Evolutionary conservation across 441 rosid species (phyloP).

Genomic region (Francoa sonchifolia): DNA sequence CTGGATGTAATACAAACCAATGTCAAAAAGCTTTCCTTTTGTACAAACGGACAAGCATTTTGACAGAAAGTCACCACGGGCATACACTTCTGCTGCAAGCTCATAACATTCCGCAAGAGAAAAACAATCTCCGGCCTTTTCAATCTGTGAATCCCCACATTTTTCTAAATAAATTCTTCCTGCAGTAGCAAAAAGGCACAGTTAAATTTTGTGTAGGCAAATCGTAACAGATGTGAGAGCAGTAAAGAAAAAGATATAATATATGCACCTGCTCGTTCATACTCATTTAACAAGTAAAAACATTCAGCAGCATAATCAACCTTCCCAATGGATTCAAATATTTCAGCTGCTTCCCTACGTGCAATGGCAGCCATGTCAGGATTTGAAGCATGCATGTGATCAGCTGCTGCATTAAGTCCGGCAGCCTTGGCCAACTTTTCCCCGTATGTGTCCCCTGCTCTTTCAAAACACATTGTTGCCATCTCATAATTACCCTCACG

Average conservation of each 20-base stretch:
- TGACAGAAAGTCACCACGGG: slow-evolving; percentile 18
- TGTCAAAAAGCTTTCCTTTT: slow-evolving; percentile 29
- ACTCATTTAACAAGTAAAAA: slow-evolving; percentile 25
- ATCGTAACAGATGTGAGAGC: background rate
- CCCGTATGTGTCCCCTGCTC: slow-evolving; percentile 28
- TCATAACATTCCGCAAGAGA: slow-evolving; percentile 20
- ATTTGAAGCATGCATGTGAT: slow-evolving; percentile 21
- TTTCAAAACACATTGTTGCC: slow-evolving; percentile 43
- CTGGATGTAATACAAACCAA: slow-evolving; percentile 25
- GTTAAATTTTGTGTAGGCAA: no score
- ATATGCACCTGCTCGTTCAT: slow-evolving; percentile 29
- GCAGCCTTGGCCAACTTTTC: slow-evolving; percentile 32
- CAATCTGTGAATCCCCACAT: slow-evolving; percentile 23
- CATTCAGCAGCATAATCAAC: slow-evolving; percentile 33
- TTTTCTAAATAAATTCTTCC: slow-evolving; percentile 31
- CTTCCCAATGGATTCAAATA: slow-evolving; percentile 32
- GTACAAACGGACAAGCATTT: slow-evolving; percentile 27
- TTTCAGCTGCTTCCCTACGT: slow-evolving; percentile 35
- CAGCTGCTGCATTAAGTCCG: slow-evolving; percentile 31
- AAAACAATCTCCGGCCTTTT: slow-evolving; percentile 38
- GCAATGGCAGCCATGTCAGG: slow-evolving; percentile 21
- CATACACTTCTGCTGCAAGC: slow-evolving; percentile 38
- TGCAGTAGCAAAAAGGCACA: slow-evolving; percentile 9
- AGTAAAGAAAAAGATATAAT: background rate
- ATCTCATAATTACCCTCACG: slow-evolving; percentile 29